Percentiles rank a stretch among this genome's conserved stretches.
phyloP scores from a whole-genome alignment of 495 filamentous ascomycete species.

The Penicillium maclennaniae region DNA sequence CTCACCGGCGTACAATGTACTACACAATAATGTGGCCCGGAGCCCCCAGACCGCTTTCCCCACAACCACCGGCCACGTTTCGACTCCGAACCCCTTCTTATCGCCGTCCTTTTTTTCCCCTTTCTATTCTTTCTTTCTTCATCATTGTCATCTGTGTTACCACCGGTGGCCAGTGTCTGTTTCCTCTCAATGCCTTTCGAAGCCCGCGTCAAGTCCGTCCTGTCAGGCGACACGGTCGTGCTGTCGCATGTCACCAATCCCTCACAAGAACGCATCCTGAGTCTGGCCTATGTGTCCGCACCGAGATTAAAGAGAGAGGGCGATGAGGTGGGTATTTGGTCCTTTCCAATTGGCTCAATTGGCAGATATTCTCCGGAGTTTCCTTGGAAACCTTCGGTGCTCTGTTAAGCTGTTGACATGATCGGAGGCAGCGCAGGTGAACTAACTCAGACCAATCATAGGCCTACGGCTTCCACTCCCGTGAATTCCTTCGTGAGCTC shows the following conservation, averaged over 20 bases:
- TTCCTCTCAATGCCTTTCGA: conserved; percentile 41
- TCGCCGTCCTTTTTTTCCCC: conserved; percentile 14
- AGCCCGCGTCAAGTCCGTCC: conserved; percentile 88
- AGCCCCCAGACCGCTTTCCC: conserved; percentile 29
- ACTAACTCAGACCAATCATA: conserved; percentile 23
- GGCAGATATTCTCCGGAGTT: neutral
- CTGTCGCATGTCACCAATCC: conserved; percentile 72
- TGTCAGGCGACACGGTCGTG: conserved; percentile 88
- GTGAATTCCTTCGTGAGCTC: conserved; percentile 81
- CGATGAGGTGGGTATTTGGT: conserved; percentile 64
- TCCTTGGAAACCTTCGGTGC: neutral
- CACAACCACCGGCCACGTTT: conserved; percentile 32
- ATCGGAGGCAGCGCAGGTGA: neutral
- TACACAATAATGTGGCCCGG: neutral
- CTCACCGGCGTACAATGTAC: neutral
- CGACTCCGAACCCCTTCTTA: conserved; percentile 23
- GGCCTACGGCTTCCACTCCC: conserved; percentile 85
- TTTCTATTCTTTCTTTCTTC: conserved; percentile 9
- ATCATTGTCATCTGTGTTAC: conserved; percentile 12
- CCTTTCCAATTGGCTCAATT: conserved; percentile 1
- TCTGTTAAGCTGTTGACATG: neutral
- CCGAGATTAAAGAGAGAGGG: conserved; percentile 83
- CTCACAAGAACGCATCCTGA: conserved; percentile 73
- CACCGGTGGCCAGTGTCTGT: conserved; percentile 15
- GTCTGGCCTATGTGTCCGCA: conserved; percentile 85